Base-by-base conservation (phyloP, 768 basidiomycete species). In the Gelatoporia subvermispora region DNA sequence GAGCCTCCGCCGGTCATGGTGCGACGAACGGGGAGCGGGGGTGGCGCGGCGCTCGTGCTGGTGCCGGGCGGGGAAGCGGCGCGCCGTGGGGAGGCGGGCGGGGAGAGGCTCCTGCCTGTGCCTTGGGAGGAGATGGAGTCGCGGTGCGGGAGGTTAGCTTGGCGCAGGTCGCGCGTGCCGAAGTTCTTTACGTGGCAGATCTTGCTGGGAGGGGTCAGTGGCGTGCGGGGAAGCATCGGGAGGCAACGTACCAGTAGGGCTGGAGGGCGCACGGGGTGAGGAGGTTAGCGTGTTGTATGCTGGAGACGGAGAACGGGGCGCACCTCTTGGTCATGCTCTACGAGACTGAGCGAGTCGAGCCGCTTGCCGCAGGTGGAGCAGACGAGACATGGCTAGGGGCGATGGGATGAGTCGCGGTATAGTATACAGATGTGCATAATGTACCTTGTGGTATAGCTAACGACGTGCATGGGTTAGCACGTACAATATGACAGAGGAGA, bases 301-400 rank as follows among this genome's bases (percentile, higher is more conserved):
- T n/a, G n/a, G n/a, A 25, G 15, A 49, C 22, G 35, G 36, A 10
- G n/a, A n/a, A n/a, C n/a, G n/a, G n/a, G 20, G 62, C 80, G 47
- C 53, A 88, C 91, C 76, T 88, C 72, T 60, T 85, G 76, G 59
- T 93, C 81, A 61, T 94, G 92, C 64, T 94, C 92, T 7, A 92
- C 71, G 20, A 94, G 72, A 17, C 78, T 78, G 47, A 78, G 68
- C 0, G 90, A 88, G 61, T 92, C 90, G 13, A 94, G 73, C 31
- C 88, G 72, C 64, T 88, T 90, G 59, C 75, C 79, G 63, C 92
- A 94, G 11, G 68, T 72, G 46, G 72, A 82, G 62, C 92, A 94
- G 16, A 84, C 74, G 38, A 94, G 72, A 69, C 92, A 94, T 20
- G 81, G 82, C 88, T 92, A 56, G 8, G 21, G n/a, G 28, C 22